Evolutionary conservation across 176 grass and related monocot genomes (phyloP), one percentile per base, ranked within the genome.

Genomic region (Poa annua): DNA sequence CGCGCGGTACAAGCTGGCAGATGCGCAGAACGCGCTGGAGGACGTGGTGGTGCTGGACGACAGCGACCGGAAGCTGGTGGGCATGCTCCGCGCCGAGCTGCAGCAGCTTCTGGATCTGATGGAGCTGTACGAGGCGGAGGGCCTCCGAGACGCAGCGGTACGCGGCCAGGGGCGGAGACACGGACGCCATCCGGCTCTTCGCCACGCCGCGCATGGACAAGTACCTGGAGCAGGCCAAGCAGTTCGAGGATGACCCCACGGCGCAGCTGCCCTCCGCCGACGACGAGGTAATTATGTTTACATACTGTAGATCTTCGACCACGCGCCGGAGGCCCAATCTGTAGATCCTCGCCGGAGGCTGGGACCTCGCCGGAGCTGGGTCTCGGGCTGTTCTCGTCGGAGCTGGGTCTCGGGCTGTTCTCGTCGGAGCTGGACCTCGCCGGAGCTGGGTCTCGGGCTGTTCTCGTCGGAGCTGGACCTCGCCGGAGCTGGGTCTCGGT

Each of bases 201-300:
- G 85, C 48, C 22, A 86, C 85, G 35, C 70, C 78, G 34, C 85
- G 85, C 35, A 86, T 86, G 85, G 48, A 57, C 22, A 4, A 24
- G 0, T 86, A 81, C 48, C 19, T 55, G 1, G 3, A 76, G 59
- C 78, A 86, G 61, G 82, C 73, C 15, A 16, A n/a, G 49, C 3
- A 33, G 20, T 83, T 83, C 53, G 21, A 41, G 21, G 0, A 68
- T 34, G 10, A 85, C 21, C 61, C 73, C 0, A 1, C 4, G 3
- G 33, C 2, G 72, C 32, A 15, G 14, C 21, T 77, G n/a, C 34
- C 72, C 1, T 19, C 60, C 1, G 82, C 82, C 1, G 59, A 66
- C 3, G 47, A 84, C 5, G 82, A 84, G n/a, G n/a, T n/a, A n/a
- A n/a, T n/a, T n/a, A n/a, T n/a, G n/a, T n/a, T n/a, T n/a, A n/a